Conservation (phyloP, 495 filamentous ascomycete species). For the Amniculicola lignicola region DNA sequence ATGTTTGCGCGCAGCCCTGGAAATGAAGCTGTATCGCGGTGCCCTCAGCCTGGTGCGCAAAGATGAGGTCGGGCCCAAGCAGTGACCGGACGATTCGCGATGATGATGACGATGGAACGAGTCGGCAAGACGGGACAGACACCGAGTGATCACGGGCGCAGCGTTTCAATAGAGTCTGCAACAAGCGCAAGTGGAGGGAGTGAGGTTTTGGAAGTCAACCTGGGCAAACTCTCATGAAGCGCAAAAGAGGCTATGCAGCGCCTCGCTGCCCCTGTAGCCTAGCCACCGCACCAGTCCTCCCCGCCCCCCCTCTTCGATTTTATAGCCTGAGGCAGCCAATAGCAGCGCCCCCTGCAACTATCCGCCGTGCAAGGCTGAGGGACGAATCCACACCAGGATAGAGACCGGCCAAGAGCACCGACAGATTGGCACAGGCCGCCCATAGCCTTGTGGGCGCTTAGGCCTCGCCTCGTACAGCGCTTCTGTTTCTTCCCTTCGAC, state of each 20-base stretch:
- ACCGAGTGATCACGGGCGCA: conserved; percentile 7
- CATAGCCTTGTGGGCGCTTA: background rate
- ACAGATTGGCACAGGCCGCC: too few species aligned
- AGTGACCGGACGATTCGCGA: background rate
- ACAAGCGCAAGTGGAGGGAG: conserved; percentile 13
- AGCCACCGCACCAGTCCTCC: background rate
- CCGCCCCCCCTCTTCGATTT: background rate
- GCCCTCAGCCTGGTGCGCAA: conserved; percentile 2
- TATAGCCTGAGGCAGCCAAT: conserved; percentile 16
- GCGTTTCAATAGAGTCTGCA: conserved; percentile 15
- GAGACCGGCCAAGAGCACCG: too few species aligned
- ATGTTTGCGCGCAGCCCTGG: background rate
- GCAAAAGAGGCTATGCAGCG: conserved; percentile 20
- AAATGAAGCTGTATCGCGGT: background rate
- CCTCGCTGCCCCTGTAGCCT: conserved; percentile 1
- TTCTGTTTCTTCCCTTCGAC: background rate
- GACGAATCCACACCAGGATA: too few species aligned
- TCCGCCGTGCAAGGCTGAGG: background rate
- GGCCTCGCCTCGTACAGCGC: conserved; percentile 5
- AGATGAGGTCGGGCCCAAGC: background rate
- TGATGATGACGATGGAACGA: conserved; percentile 10
- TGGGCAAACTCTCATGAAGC: background rate
- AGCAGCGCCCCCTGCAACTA: background rate
- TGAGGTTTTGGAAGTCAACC: conserved; percentile 14
- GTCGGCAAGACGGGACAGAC: background rate